Percentiles rank a stretch among this genome's conserved stretches.
Conservation (phyloP, 495 filamentous ascomycete species). For the Lentithecium fluviatile region DNA sequence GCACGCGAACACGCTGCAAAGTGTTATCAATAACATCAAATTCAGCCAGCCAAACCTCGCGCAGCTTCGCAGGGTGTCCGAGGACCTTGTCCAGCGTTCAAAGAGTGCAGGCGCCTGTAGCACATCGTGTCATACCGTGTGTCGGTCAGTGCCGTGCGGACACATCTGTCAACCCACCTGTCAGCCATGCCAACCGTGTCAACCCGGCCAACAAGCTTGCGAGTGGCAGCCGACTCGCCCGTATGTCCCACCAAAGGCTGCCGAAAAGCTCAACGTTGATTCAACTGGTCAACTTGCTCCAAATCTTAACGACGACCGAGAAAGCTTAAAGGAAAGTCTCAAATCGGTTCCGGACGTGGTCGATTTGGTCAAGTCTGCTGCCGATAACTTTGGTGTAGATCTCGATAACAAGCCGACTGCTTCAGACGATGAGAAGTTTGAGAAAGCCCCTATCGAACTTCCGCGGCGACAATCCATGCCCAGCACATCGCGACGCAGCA, state of each 20-base stretch:
- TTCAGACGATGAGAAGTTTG: slow-evolving; percentile 28
- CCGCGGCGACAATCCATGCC: not conserved
- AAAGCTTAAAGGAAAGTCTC: slow-evolving; percentile 12
- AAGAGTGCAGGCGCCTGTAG: not conserved
- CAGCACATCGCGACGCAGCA: not conserved
- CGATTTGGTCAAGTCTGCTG: slow-evolving; percentile 30
- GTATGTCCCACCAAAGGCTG: slow-evolving; percentile 26
- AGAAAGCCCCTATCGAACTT: slow-evolving; percentile 15
- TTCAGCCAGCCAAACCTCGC: slow-evolving; percentile 17
- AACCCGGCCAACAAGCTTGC: not conserved
- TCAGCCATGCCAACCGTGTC: slow-evolving; percentile 3
- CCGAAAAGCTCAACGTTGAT: slow-evolving; percentile 29
- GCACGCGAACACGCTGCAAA: slow-evolving; percentile 32
- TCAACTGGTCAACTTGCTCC: slow-evolving; percentile 25
- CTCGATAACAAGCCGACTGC: slow-evolving; percentile 15
- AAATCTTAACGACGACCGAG: slow-evolving; percentile 26
- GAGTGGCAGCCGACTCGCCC: slow-evolving; percentile 5
- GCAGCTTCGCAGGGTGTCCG: slow-evolving; percentile 32
- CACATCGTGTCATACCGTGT: not conserved
- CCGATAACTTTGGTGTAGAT: slow-evolving; percentile 35
- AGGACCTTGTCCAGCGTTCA: slow-evolving; percentile 24
- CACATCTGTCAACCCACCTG: slow-evolving; percentile 2
- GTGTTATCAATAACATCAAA: slow-evolving; percentile 35
- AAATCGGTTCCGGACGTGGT: slow-evolving; percentile 29
- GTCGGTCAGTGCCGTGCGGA: not conserved